phyloP scores from a whole-genome alignment of 2,329 filamentous ascomycete genomes.

The Pseudonectria buxi region DNA sequence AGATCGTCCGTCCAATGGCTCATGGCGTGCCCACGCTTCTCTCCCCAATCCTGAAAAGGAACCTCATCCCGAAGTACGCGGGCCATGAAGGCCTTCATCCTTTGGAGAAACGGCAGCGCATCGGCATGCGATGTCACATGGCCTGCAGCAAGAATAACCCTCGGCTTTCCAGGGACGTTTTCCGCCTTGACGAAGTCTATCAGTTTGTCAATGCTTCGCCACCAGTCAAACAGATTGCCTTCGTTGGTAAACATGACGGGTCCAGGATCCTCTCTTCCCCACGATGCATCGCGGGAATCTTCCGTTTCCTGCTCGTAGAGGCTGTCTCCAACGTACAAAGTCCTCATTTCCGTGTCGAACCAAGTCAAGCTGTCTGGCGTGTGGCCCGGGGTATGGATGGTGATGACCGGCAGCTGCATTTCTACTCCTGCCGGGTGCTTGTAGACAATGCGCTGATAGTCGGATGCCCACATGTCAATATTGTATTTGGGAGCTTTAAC shows the following conservation, averaged over 20 bases:
- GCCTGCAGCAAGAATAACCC: neutral
- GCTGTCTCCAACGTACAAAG: conserved; percentile 1
- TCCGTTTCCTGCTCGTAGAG: neutral
- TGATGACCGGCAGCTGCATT: neutral
- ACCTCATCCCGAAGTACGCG: neutral
- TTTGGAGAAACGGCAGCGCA: neutral
- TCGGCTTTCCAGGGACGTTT: neutral
- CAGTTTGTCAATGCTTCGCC: conserved; percentile 1
- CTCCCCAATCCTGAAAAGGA: neutral
- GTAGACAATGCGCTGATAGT: neutral
- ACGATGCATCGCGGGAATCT: neutral
- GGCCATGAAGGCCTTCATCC: neutral
- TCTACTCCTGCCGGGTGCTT: neutral
- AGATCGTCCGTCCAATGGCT: conserved; percentile 1
- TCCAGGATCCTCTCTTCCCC: neutral
- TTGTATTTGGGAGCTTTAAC: neutral
- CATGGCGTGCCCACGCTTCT: neutral
- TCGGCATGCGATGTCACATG: neutral
- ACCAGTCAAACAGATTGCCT: conserved; percentile 1
- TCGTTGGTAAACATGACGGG: conserved; percentile 2
- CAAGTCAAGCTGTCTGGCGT: conserved; percentile 1
- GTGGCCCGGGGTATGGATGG: conserved; percentile 1
- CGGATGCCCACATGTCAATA: neutral
- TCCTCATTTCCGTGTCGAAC: conserved; percentile 1
- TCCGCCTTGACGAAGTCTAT: neutral